Evolutionary conservation across 2,329 filamentous ascomycete species (phyloP).

Genomic region (Anthostomella pinea): DNA sequence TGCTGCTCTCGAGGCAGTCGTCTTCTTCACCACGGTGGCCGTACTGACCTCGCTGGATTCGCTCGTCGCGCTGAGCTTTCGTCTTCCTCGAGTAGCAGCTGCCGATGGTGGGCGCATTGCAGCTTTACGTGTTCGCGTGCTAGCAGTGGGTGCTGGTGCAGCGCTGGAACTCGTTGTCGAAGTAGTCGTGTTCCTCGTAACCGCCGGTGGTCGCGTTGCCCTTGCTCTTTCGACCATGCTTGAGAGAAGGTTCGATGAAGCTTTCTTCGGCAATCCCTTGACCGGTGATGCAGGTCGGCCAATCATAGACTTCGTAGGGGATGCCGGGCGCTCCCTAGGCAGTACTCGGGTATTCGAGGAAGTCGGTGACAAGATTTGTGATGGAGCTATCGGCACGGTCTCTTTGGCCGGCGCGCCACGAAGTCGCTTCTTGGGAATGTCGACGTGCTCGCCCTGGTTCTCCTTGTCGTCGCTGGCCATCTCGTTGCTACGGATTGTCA

Average conservation of each 20-base stretch:
- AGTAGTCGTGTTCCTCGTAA: conserved; percentile 44
- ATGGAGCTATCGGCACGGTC: conserved; percentile 40
- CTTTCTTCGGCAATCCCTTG: conserved; percentile 39
- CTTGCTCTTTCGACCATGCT: conserved; percentile 62
- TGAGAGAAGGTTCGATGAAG: conserved; percentile 44
- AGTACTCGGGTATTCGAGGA: conserved; percentile 75
- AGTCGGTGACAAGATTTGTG: conserved; percentile 74
- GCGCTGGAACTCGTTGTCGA: conserved; percentile 40
- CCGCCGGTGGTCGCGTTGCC: conserved; percentile 46
- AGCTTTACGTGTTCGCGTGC: conserved; percentile 33
- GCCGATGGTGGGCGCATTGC: conserved; percentile 38
- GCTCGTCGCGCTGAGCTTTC: conserved; percentile 57
- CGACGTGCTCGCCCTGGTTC: conserved; percentile 58
- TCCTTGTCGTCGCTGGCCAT: conserved; percentile 71
- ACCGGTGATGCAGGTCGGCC: conserved; percentile 32
- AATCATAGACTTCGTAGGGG: conserved; percentile 57
- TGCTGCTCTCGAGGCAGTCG: conserved; percentile 36
- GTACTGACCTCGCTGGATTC: conserved; percentile 63
- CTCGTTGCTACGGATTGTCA: conserved; percentile 51
- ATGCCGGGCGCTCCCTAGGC: conserved; percentile 46
- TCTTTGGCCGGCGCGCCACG: conserved; percentile 43
- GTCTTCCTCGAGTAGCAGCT: conserved; percentile 44
- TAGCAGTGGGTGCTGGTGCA: conserved; percentile 29
- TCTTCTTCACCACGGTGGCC: conserved; percentile 60
- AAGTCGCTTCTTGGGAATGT: conserved; percentile 69